These are phyloP conservation scores for Pyrus betulifolia DNA, from an alignment of 306 rosid species.

Conservation along the genomic window DNA sequence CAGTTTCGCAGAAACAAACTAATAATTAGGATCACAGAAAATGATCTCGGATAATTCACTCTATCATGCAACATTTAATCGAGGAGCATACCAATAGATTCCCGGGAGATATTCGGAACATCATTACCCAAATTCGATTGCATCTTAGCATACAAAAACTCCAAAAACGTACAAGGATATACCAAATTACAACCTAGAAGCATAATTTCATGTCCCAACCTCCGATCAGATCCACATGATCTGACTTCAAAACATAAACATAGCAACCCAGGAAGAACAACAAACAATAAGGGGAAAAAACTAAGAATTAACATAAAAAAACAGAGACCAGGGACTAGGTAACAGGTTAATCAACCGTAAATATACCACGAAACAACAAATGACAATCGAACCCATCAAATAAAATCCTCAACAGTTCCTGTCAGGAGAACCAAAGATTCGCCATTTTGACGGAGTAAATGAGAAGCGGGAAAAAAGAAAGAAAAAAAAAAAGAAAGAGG, in stretches of 20 bases:
- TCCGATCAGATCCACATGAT: slow-evolving; percentile 27
- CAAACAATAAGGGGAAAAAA: not conserved
- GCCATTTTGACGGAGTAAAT: not conserved
- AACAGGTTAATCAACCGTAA: slow-evolving; percentile 1
- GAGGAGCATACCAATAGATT: not conserved
- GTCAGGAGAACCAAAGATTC: not conserved
- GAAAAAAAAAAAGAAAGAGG: not conserved
- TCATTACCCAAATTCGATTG: not conserved
- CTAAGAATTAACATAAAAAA: not conserved
- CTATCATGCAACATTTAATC: not conserved
- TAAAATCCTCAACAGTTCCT: not conserved
- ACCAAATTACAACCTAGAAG: not conserved
- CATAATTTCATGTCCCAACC: not conserved
- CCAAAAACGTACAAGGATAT: not conserved
- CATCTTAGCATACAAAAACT: not conserved
- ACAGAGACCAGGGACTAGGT: not conserved
- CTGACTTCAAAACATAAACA: not conserved
- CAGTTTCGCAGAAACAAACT: not conserved
- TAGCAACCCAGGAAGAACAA: not conserved
- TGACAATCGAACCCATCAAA: not conserved
- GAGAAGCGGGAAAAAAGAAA: slow-evolving; percentile 1
- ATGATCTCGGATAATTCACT: not conserved
- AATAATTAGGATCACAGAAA: not conserved
- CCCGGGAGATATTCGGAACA: not conserved
- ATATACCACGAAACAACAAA: not conserved